Conservation (phyloP, 495 filamentous ascomycete species). For the Penicillium alfredii region DNA sequence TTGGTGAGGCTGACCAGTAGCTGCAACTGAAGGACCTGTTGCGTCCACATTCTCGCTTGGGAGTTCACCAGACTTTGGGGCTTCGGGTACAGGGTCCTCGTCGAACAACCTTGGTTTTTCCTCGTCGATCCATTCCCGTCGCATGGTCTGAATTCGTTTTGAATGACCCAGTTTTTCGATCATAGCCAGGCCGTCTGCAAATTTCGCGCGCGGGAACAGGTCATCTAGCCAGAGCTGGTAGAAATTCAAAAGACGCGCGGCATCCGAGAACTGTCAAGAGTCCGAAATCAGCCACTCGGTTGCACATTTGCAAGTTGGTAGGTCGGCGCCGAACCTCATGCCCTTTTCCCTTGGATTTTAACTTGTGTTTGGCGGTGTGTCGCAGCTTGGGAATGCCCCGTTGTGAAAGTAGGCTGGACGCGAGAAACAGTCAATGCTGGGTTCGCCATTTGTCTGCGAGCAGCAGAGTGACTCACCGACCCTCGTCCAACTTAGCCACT, state of each 20-base stretch:
- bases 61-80: too few species aligned
- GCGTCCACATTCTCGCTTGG: too few species aligned
- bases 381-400: conserved; percentile 79
- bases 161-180: conserved; percentile 92
- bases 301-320: too few species aligned
- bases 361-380: conserved; percentile 57
- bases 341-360: conserved; percentile 87
- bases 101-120: conserved; percentile 29
- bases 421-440: neutral
- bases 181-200: conserved; percentile 81
- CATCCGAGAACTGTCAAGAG: conserved; percentile 85
- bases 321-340: conserved; percentile 61
- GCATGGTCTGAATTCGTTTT: conserved; percentile 63
- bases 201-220: conserved; percentile 89
- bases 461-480: conserved; percentile 59
- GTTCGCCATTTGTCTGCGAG: too few species aligned
- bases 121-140: conserved; percentile 84
- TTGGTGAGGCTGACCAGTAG: conserved; percentile 1
- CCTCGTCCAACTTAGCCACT: conserved; percentile 80
- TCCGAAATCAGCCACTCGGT: neutral
- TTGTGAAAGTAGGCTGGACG: conserved; percentile 64
- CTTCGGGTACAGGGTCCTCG: conserved; percentile 1
- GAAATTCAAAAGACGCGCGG: conserved; percentile 72
- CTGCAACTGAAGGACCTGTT: neutral
- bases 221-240: conserved; percentile 98